These are phyloP conservation scores for Cucurbita maxima DNA, from an alignment of 306 rosid species.

Conservation along the genomic window DNA sequence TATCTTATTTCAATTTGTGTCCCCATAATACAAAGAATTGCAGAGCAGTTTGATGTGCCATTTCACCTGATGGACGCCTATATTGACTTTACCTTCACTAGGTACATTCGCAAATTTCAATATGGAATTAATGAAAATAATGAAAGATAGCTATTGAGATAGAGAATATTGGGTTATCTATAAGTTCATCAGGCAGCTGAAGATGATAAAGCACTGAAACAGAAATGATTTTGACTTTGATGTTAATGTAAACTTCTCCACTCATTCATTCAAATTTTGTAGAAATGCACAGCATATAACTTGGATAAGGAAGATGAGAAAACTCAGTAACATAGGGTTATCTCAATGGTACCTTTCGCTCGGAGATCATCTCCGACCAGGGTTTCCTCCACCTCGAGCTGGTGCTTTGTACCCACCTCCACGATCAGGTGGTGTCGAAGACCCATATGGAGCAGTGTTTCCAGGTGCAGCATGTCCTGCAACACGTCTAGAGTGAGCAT, in stretches of 20 bases:
- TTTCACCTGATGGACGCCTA: slow-evolving; percentile 1
- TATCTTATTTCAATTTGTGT: background rate
- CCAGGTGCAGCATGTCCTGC: slow-evolving; percentile 30
- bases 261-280: background rate
- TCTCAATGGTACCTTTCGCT: slow-evolving; percentile 9
- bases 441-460: slow-evolving; percentile 41
- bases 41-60: slow-evolving; percentile 2
- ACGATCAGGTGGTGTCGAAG: slow-evolving; percentile 56
- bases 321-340: background rate
- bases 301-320: background rate
- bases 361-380: slow-evolving; percentile 52
- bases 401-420: slow-evolving; percentile 49
- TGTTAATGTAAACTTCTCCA: background rate
- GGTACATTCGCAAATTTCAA: background rate
- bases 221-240: background rate
- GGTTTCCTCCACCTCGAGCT: slow-evolving; percentile 53
- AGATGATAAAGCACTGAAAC: background rate
- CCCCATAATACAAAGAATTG: background rate
- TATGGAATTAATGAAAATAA: background rate
- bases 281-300: background rate
- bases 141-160: background rate
- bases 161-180: background rate
- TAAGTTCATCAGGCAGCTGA: background rate
- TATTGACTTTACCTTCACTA: background rate
- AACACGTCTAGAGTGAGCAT: slow-evolving; percentile 50